A percentile compares a stretch with the other conserved stretches of the same genome.
These are phyloP conservation scores for Didymellaceae sp. DNA, from an alignment of 2,329 filamentous ascomycete species.

Conservation along the genomic window DNA sequence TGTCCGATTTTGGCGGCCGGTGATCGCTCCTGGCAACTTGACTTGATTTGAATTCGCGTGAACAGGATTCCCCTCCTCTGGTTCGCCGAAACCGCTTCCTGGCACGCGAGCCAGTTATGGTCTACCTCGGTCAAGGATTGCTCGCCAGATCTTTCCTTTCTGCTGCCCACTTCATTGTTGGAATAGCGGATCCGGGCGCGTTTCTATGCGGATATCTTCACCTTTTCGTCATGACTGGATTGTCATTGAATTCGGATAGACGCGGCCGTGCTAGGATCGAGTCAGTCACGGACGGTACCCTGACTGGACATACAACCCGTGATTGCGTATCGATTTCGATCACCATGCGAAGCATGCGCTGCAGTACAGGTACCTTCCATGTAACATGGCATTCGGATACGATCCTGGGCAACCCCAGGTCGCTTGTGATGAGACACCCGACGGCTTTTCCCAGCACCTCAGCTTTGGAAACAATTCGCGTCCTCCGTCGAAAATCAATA, in stretches of 20 bases:
- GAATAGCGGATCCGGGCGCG: conserved; percentile 19
- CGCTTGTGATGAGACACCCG: conserved; percentile 11
- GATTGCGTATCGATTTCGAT: background rate
- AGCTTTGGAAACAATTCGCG: conserved; percentile 20
- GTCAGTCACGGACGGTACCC: conserved; percentile 6
- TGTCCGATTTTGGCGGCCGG: conserved; percentile 33
- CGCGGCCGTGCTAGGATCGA: conserved; percentile 6
- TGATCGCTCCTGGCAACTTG: conserved; percentile 26
- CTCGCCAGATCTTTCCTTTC: conserved; percentile 24
- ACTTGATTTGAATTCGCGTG: conserved; percentile 26
- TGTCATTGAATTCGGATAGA: conserved; percentile 4
- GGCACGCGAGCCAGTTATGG: conserved; percentile 19
- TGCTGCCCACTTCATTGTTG: conserved; percentile 15
- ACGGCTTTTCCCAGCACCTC: conserved; percentile 24
- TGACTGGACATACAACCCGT: background rate
- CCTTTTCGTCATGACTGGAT: conserved; percentile 13
- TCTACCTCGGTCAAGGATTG: conserved; percentile 20
- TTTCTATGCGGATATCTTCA: conserved; percentile 15
- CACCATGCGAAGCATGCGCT: conserved; percentile 3
- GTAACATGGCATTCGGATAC: conserved; percentile 8
- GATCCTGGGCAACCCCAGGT: conserved; percentile 15
- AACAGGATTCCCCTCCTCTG: conserved; percentile 13
- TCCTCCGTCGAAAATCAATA: conserved; percentile 33
- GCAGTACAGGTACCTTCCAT: conserved; percentile 2
- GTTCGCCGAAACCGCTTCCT: conserved; percentile 18